phyloP scores from a whole-genome alignment of 441 rosid genomes.

The Pelargonium fulgidum region DNA sequence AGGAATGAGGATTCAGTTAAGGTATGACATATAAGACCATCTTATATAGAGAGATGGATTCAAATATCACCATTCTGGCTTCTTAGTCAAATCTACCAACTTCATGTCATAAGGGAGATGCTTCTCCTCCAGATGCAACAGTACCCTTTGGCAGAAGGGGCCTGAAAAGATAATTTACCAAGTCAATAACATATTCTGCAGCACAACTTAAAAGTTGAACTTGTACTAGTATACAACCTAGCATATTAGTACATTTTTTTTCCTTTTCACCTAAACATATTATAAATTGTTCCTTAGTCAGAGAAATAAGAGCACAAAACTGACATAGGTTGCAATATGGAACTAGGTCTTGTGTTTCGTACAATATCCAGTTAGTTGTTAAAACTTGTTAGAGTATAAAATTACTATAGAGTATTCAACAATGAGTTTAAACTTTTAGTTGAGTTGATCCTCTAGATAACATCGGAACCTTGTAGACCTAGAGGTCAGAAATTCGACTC shows the following conservation, averaged over 20 bases:
- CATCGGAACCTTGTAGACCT: too few relatives aligned
- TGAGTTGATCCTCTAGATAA: too few relatives aligned
- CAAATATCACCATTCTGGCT: conserved; percentile 74
- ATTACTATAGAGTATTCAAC: too few relatives aligned
- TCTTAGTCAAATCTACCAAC: conserved; percentile 70
- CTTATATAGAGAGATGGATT: conserved; percentile 3
- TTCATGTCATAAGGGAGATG: conserved; percentile 75
- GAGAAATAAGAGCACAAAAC: too few relatives aligned
- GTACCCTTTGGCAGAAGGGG: conserved; percentile 83
- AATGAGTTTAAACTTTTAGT: too few relatives aligned
- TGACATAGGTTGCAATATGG: too few relatives aligned
- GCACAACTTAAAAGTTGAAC: background rate
- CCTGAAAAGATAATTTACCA: conserved; percentile 34
- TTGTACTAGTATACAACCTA: background rate
- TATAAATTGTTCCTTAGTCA: too few relatives aligned
- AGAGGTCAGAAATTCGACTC: too few relatives aligned
- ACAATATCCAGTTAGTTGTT: too few relatives aligned
- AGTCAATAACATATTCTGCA: conserved; percentile 12
- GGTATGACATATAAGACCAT: conserved; percentile 7
- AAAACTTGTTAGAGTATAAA: too few relatives aligned
- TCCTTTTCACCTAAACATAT: background rate
- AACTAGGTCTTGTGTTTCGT: too few relatives aligned
- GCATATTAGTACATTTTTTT: background rate
- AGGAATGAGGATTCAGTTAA: background rate
- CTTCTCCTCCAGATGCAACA: conserved; percentile 86